These are phyloP conservation scores for Penicillium sp. DNA, from an alignment of 2,329 filamentous ascomycete species.

Conservation along the genomic window DNA sequence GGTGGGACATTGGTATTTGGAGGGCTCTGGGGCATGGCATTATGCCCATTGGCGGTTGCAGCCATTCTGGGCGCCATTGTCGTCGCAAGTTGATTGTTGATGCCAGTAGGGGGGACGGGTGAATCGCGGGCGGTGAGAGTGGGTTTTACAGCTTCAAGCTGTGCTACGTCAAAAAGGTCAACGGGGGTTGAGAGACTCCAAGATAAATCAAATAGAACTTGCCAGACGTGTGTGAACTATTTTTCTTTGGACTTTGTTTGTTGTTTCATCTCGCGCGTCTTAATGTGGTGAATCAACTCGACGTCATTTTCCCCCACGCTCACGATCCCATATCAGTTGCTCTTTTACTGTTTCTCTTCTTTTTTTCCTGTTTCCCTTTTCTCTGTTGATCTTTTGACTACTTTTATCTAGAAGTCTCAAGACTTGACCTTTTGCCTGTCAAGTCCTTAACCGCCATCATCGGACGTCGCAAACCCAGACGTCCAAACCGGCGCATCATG, in stretches of 20 bases:
- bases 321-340: constrained; percentile 1
- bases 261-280: background rate
- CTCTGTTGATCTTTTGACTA: background rate
- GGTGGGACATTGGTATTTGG: constrained; percentile 4
- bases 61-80: constrained; percentile 13
- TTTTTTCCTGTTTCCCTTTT: background rate
- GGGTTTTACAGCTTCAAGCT: constrained; percentile 1
- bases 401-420: background rate
- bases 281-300: constrained; percentile 4
- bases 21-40: background rate
- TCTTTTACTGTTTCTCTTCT: background rate
- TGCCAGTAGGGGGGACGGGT: constrained; percentile 6
- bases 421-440: background rate
- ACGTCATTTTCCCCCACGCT: constrained; percentile 13
- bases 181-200: background rate
- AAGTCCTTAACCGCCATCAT: constrained; percentile 10
- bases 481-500: constrained; percentile 47
- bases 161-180: background rate
- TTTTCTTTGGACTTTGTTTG: background rate
- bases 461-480: constrained; percentile 20
- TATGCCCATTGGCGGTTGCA: constrained; percentile 23
- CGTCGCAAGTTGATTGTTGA: constrained; percentile 8
- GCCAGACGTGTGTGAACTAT: background rate
- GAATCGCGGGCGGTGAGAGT: constrained; percentile 12
- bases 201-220: background rate